Percentiles rank a stretch among this genome's conserved stretches.
These are phyloP conservation scores for Debaryomycetaceae sp. DNA, from an alignment of 1,139 yeast genomes.

Conservation along the genomic window DNA sequence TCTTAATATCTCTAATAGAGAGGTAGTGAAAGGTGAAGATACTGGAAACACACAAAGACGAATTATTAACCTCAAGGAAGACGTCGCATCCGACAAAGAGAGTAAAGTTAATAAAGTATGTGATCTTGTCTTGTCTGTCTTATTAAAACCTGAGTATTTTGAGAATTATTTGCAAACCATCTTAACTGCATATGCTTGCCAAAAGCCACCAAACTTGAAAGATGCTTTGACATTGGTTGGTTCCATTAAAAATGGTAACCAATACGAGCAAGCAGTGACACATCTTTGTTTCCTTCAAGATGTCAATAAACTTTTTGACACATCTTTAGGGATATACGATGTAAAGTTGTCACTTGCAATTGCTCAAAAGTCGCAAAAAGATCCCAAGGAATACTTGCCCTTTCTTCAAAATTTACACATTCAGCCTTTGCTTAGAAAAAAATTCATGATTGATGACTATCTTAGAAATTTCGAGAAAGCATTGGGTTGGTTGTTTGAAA, in stretches of 20 bases:
- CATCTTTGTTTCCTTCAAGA: slow-evolving; percentile 91
- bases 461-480: slow-evolving; percentile 70
- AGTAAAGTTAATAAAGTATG: slow-evolving; percentile 79
- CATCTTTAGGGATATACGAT: slow-evolving; percentile 81
- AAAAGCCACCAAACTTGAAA: slow-evolving; percentile 78
- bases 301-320: slow-evolving; percentile 74
- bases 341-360: slow-evolving; percentile 74
- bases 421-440: slow-evolving; percentile 62
- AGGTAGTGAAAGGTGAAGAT: slow-evolving; percentile 1
- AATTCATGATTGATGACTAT: slow-evolving; percentile 77
- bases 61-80: slow-evolving; percentile 31
- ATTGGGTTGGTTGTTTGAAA: slow-evolving; percentile 57
- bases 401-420: slow-evolving; percentile 78
- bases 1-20: slow-evolving; percentile 6
- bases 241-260: slow-evolving; percentile 40
- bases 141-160: slow-evolving; percentile 51
- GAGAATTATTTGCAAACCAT: slow-evolving; percentile 69
- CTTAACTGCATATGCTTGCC: slow-evolving; percentile 90
- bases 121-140: slow-evolving; percentile 58
- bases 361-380: slow-evolving; percentile 96
- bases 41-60: slow-evolving; percentile 10
- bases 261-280: slow-evolving; percentile 62
- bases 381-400: slow-evolving; percentile 95
- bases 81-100: slow-evolving; percentile 31
- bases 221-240: slow-evolving; percentile 70